Evolutionary conservation across 768 basidiomycete genomes (phyloP).

Genomic region (Rhizopogon rudus): DNA sequence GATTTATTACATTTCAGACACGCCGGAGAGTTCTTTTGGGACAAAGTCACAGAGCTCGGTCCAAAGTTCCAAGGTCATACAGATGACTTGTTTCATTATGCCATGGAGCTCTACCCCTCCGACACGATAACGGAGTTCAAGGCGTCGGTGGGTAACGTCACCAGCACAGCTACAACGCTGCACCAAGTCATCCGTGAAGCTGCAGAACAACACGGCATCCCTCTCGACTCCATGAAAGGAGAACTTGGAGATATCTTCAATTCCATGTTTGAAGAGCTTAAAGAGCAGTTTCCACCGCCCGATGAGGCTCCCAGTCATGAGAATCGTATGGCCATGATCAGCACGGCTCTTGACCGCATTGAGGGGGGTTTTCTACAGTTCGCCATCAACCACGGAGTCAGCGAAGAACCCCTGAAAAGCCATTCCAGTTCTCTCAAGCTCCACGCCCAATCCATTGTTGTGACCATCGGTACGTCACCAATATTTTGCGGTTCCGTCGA

Average conservation of each 20-base stretch:
- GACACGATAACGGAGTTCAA: background rate
- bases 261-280: conserved; percentile 20
- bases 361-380: conserved; percentile 22
- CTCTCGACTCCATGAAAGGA: conserved; percentile 12
- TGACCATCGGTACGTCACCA: conserved; percentile 17
- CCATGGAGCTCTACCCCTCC: background rate
- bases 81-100: background rate
- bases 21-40: too few species aligned
- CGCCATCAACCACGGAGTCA: conserved; percentile 15
- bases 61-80: background rate
- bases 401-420: conserved; percentile 16
- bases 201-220: background rate
- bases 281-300: conserved; percentile 23
- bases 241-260: conserved; percentile 10
- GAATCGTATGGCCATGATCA: conserved; percentile 17
- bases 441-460: conserved; percentile 15
- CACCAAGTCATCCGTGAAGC: background rate
- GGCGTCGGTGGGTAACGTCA: background rate
- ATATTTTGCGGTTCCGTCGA: background rate
- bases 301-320: conserved; percentile 26
- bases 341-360: conserved; percentile 16
- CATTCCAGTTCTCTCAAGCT: conserved; percentile 21
- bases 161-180: background rate
- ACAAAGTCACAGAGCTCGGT: too few species aligned
- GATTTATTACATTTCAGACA: background rate